Evolutionary conservation across 2,329 filamentous ascomycete species (phyloP).

Genomic region (Rachicladosporium sp.): DNA sequence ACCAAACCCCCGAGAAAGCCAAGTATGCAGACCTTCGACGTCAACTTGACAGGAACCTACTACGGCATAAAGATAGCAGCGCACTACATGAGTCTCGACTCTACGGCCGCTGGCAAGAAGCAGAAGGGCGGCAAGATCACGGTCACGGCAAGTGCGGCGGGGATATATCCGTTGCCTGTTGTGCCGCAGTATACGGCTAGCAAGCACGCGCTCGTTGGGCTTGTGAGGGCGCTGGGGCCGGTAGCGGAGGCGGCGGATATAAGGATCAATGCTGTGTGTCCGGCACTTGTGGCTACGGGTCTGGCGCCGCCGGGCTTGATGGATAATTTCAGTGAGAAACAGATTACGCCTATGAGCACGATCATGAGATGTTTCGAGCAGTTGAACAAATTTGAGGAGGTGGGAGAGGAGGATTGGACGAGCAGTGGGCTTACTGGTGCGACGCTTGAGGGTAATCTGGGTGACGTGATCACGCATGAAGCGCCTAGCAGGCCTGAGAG

Average conservation of each 20-base stretch:
- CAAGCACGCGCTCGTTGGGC: conserved; percentile 31
- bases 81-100: conserved; percentile 23
- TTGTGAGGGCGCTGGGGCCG: conserved; percentile 25
- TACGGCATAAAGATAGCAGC: conserved; percentile 26
- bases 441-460: conserved; percentile 17
- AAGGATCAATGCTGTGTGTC: conserved; percentile 29
- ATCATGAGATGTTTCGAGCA: conserved; percentile 28
- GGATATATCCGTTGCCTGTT: conserved; percentile 20
- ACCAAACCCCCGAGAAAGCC: conserved; percentile 18
- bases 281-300: conserved; percentile 27
- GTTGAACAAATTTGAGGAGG: conserved; percentile 16
- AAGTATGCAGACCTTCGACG: conserved; percentile 21
- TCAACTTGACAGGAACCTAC: conserved; percentile 22
- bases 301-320: conserved; percentile 28
- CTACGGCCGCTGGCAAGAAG: conserved; percentile 5
- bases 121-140: conserved; percentile 20
- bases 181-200: conserved; percentile 29
- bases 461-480: conserved; percentile 15
- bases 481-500: conserved; percentile 9
- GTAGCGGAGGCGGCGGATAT: conserved; percentile 24
- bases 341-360: conserved; percentile 29
- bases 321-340: conserved; percentile 26
- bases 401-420: conserved; percentile 17
- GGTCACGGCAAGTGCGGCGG: conserved; percentile 22
- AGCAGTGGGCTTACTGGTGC: conserved; percentile 14